phyloP scores from a whole-genome alignment of 768 basidiomycete genomes.

The Phaffia tasmanica region DNA sequence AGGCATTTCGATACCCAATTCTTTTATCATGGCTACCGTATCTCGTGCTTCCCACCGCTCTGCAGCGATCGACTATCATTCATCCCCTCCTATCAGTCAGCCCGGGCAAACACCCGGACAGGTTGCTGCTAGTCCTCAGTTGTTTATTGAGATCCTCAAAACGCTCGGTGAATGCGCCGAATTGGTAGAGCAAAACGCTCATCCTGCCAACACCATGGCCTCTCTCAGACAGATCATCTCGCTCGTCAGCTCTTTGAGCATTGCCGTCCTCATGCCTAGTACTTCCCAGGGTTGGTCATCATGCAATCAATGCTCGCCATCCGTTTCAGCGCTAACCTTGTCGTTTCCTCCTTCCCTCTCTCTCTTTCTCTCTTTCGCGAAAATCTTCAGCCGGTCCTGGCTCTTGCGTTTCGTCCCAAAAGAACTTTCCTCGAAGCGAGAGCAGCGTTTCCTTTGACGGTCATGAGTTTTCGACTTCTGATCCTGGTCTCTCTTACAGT shows the following conservation, averaged over 20 bases:
- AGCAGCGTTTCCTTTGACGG: neutral
- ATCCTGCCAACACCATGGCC: conserved; percentile 4
- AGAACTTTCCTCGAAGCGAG: neutral
- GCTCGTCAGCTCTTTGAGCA: conserved; percentile 17
- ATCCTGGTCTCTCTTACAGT: neutral
- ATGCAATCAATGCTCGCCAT: no score
- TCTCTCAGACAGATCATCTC: conserved; percentile 12
- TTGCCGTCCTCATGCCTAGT: conserved; percentile 19
- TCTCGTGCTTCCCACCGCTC: no score
- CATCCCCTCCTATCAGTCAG: neutral
- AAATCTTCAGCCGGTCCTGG: neutral
- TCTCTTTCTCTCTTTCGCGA: neutral
- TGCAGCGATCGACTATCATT: neutral
- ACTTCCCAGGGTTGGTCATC: no score
- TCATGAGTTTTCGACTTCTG: neutral
- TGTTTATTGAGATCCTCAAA: conserved; percentile 6
- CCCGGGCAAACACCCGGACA: no score
- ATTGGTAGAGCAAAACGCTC: conserved; percentile 5
- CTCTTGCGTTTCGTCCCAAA: neutral
- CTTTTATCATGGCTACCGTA: conserved; percentile 3
- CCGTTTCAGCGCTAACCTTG: neutral
- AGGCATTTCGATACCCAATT: neutral
- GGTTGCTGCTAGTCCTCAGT: neutral
- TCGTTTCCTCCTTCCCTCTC: neutral
- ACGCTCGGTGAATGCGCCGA: conserved; percentile 9